Evolutionary conservation across 768 basidiomycete species (phyloP).

Genomic region (Mycena alexandri): DNA sequence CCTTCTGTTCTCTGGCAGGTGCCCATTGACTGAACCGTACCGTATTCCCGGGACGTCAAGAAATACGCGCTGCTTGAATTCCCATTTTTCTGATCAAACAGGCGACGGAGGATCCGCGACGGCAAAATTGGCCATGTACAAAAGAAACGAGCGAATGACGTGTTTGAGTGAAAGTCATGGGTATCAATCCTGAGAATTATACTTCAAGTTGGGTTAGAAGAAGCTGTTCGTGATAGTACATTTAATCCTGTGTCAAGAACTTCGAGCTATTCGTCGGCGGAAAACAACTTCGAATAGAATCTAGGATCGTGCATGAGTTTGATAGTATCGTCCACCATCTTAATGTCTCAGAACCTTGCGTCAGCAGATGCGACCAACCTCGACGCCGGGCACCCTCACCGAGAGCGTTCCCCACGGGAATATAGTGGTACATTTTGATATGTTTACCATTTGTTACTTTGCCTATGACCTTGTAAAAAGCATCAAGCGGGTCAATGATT

Average conservation of each 20-base stretch:
- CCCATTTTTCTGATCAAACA: too few species aligned
- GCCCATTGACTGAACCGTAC: too few species aligned
- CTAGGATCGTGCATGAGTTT: constrained; percentile 71
- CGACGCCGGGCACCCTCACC: constrained; percentile 59
- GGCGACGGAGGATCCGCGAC: too few species aligned
- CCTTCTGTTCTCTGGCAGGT: too few species aligned
- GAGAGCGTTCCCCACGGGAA: constrained; percentile 71
- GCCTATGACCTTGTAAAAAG: constrained; percentile 78
- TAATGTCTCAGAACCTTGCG: constrained; percentile 50
- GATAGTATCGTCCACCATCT: constrained; percentile 71
- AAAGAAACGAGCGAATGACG: too few species aligned
- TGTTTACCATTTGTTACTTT: constrained; percentile 66
- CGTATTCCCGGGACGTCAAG: too few species aligned
- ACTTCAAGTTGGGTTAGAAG: background rate
- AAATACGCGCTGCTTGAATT: too few species aligned
- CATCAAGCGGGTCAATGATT: too few species aligned
- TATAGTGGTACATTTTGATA: constrained; percentile 66
- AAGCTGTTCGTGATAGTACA: background rate
- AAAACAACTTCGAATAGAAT: constrained; percentile 64
- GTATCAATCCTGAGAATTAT: too few species aligned
- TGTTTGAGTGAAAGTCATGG: too few species aligned
- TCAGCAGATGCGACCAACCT: constrained; percentile 15
- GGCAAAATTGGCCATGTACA: too few species aligned
- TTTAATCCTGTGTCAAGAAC: background rate
- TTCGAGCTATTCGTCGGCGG: constrained; percentile 17